Evolutionary conservation across 805 yeast genomes (phyloP), one percentile per base, ranked within the genome.

Genomic region (Cephaloascus fragrans): DNA sequence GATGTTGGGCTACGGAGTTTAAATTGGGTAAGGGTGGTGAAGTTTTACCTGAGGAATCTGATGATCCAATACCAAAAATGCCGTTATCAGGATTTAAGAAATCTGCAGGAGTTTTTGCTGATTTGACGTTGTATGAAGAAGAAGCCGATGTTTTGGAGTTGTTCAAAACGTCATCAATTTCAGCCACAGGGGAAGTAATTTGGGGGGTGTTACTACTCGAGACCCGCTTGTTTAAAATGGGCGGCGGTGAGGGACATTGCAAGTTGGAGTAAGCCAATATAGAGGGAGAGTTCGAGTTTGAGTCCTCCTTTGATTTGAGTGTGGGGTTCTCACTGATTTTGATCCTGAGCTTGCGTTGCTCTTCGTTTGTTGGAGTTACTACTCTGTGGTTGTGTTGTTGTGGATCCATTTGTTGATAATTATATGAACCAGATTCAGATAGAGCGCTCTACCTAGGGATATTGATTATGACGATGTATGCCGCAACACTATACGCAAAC

Each of bases 241-340:
- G 84, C 1, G 86, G 83, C n/a, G 86, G 85, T 3, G 84, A 78
- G 2, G 85, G 84, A 46, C 83, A 75, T 43, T 80, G 64, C 39
- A 77, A 54, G 50, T 67, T 73, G 5, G 83, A 74, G 26, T 75
- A 57, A 1, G 83, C 82, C 55, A 73, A 52, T 10, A 69, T 75
- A 29, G 77, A 68, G 3, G 81, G 80, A 0, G 73, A 67, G 34
- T 23, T 23, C 12, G 28, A 23, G 12, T 23, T 12, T 23, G 28
- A 23, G 6, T 6, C 6, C 12, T 23, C 28, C 12, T 23, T 23
- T 6, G 28, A 23, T 6, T 23, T 23, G 12, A 23, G 10, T 23
- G 6, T 6, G 12, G 28, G 28, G 10, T 23, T 23, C 28, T 23
- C 10, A 12, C 12, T 12, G 12, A 23, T 23, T 23, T 12, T 23